phyloP scores from a whole-genome alignment of 306 rosid genomes.

The Castanospermum australe region DNA sequence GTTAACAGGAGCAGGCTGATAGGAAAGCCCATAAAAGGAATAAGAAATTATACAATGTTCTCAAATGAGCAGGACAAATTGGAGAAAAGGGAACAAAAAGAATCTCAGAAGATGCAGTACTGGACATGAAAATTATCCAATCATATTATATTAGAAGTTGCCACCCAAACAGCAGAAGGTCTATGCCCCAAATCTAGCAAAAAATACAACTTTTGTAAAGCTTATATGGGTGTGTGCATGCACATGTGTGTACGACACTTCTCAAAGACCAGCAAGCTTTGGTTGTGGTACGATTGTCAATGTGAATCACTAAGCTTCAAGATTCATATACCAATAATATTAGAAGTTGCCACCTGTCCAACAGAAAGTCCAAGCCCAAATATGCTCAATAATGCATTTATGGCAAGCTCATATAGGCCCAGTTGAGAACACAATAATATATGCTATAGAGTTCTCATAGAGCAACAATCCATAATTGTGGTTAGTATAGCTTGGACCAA shows the following conservation, averaged over 20 bases:
- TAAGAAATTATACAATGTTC: neutral
- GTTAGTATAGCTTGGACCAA: no score
- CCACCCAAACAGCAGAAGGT: no score
- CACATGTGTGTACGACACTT: no score
- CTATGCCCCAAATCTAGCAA: no score
- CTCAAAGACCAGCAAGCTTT: no score
- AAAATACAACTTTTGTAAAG: no score
- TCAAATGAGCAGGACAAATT: neutral
- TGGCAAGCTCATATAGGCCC: neutral
- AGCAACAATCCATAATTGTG: no score
- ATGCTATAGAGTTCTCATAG: no score
- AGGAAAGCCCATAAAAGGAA: neutral
- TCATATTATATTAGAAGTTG: neutral
- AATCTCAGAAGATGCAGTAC: neutral
- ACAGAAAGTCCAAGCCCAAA: neutral
- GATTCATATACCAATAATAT: neutral
- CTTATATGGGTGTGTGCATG: no score
- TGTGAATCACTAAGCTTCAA: no score
- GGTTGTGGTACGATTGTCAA: no score
- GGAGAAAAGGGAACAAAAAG: neutral
- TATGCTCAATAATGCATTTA: neutral
- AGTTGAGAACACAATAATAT: no score
- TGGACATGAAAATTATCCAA: neutral
- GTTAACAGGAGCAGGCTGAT: neutral
- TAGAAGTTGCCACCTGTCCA: neutral